Conservation (phyloP, 1,139 yeast genomes). For the Pichia sp. region DNA sequence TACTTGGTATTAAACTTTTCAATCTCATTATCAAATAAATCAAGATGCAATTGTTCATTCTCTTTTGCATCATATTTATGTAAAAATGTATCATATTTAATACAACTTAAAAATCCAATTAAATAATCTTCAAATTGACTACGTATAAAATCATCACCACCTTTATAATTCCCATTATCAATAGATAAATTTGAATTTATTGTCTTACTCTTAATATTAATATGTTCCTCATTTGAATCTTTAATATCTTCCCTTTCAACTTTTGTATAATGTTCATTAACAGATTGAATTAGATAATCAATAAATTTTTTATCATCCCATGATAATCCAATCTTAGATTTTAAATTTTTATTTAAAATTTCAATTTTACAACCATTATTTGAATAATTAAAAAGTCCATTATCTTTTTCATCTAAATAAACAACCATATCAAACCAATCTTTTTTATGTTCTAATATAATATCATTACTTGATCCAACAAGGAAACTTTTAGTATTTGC, state of each 20-base stretch:
- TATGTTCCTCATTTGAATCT: conserved; percentile 22
- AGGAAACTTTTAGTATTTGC: conserved; percentile 58
- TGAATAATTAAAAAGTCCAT: conserved; percentile 34
- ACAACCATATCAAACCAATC: conserved; percentile 46
- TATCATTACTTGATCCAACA: conserved; percentile 84
- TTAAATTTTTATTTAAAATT: conserved; percentile 38
- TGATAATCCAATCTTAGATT: conserved; percentile 45
- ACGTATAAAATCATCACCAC: conserved; percentile 87
- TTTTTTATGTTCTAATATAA: conserved; percentile 64
- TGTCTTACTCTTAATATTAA: conserved; percentile 32
- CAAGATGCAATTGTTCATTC: conserved; percentile 13
- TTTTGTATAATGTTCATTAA: conserved; percentile 27
- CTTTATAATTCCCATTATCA: conserved; percentile 45
- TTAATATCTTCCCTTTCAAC: conserved; percentile 10
- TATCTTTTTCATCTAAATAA: conserved; percentile 27
- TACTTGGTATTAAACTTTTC: conserved; percentile 50
- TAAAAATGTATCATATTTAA: conserved; percentile 60
- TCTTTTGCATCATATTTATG: conserved; percentile 25
- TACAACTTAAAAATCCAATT: conserved; percentile 65
- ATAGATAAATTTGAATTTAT: conserved; percentile 40
- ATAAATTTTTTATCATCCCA: conserved; percentile 72
- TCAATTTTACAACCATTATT: conserved; percentile 33
- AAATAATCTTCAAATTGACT: conserved; percentile 87
- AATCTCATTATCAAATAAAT: conserved; percentile 36
- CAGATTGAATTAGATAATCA: conserved; percentile 38